Evolutionary conservation across 495 filamentous ascomycete species (phyloP).

Genomic region (Talaromyces adpressus): DNA sequence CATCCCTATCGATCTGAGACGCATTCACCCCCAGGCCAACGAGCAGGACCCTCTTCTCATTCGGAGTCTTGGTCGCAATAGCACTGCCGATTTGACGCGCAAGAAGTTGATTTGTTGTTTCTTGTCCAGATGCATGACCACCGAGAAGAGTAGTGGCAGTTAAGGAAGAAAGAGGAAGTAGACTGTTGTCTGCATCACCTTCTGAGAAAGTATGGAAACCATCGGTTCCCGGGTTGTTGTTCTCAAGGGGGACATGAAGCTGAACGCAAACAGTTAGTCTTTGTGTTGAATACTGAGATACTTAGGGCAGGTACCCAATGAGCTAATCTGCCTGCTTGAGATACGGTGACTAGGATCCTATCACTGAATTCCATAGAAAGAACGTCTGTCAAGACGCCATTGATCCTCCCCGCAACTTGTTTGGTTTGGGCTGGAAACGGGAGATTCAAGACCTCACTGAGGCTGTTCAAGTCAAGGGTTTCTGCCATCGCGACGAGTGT

Average conservation of each 20-base stretch:
- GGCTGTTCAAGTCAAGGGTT: constrained; percentile 16
- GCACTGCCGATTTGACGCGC: constrained; percentile 82
- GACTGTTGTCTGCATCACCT: constrained; percentile 44
- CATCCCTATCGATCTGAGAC: constrained; percentile 54
- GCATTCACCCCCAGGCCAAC: constrained; percentile 74
- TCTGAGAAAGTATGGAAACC: constrained; percentile 37
- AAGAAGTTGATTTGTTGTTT: constrained; percentile 78
- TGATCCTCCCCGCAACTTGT: constrained; percentile 53
- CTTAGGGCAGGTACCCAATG: constrained; percentile 65
- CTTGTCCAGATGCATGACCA: constrained; percentile 69
- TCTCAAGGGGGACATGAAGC: constrained; percentile 82
- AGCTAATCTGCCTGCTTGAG: constrained; percentile 74
- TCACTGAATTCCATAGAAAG: constrained; percentile 71
- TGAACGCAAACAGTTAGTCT: constrained; percentile 25
- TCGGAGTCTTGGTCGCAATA: constrained; percentile 60
- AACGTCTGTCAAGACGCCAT: constrained; percentile 64
- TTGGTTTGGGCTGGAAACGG: constrained; percentile 75
- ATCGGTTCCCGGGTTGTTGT: constrained; percentile 51
- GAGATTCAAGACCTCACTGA: constrained; percentile 32
- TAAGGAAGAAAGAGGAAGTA: constrained; percentile 71
- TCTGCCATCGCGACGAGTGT: constrained; percentile 22
- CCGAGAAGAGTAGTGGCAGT: constrained; percentile 86
- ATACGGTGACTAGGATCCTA: constrained; percentile 86
- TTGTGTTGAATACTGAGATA: too few relatives aligned
- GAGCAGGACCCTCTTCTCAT: constrained; percentile 73